Evolutionary conservation across 129 eudicot genomes (phyloP).

Genomic region (Artemisia annua): DNA sequence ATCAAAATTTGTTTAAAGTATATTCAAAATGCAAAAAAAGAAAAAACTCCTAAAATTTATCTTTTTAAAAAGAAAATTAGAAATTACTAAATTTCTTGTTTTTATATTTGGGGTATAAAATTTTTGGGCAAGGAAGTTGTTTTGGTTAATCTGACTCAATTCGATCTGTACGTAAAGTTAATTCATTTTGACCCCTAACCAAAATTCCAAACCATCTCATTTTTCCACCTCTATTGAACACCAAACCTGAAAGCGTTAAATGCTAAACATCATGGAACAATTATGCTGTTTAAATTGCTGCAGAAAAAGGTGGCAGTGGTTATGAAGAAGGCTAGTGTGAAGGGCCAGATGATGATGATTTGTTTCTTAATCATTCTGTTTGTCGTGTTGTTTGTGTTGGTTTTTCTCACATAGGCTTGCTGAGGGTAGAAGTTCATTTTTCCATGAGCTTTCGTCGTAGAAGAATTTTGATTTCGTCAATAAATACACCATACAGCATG

Average conservation of each 20-base stretch:
- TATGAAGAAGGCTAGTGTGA: conserved; percentile 83
- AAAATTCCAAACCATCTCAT: too few species aligned
- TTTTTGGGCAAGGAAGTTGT: too few species aligned
- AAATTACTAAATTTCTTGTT: too few species aligned
- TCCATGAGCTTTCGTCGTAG: conserved; percentile 6
- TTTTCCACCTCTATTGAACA: background rate
- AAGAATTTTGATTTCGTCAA: conserved; percentile 5
- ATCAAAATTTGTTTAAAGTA: too few species aligned
- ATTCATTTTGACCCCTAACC: too few species aligned
- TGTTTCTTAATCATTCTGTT: conserved; percentile 54
- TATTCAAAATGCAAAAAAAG: too few species aligned
- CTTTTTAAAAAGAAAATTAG: too few species aligned
- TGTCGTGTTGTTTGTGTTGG: conserved; percentile 60
- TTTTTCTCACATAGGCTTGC: conserved; percentile 65
- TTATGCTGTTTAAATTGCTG: background rate
- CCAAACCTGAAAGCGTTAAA: background rate
- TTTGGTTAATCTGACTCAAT: too few species aligned
- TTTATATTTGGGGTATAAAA: too few species aligned
- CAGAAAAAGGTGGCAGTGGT: conserved; percentile 83
- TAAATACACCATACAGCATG: background rate
- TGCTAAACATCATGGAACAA: background rate
- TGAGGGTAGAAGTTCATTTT: conserved; percentile 20
- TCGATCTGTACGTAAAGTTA: too few species aligned
- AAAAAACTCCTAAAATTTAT: too few species aligned
- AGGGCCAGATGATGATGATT: conserved; percentile 82